phyloP scores from a whole-genome alignment of 192 early-diverging fungal genomes.

The Kickxella alabastrina region DNA sequence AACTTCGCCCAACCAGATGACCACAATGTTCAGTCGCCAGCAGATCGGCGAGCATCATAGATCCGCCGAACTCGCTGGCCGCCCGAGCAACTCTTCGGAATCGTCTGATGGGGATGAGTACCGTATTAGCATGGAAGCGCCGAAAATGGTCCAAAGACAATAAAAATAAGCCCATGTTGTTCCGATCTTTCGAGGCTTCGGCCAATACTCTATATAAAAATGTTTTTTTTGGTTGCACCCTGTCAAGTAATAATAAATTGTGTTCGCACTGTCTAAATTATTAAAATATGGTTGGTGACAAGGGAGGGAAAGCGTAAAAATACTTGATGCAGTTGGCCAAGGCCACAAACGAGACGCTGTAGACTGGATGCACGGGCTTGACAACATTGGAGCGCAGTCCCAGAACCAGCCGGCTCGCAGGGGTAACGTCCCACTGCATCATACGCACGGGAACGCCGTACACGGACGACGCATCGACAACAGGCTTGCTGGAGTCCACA shows the following conservation, averaged over 20 bases:
- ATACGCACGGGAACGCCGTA: slow-evolving; percentile 40
- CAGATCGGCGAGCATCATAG: neutral
- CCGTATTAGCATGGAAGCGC: too few species aligned
- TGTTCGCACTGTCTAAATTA: too few species aligned
- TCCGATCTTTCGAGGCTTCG: too few species aligned
- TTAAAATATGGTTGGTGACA: too few species aligned
- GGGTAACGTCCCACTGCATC: slow-evolving; percentile 42
- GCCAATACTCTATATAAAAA: neutral
- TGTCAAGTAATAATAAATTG: too few species aligned
- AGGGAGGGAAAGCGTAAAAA: slow-evolving; percentile 33
- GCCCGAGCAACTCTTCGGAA: slow-evolving; percentile 3
- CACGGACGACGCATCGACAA: slow-evolving; percentile 20
- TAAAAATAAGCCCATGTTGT: too few species aligned
- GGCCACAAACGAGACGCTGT: slow-evolving; percentile 28
- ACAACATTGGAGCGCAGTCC: slow-evolving; percentile 21
- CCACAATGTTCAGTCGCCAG: neutral
- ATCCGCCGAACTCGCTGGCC: too few species aligned
- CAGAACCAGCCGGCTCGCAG: slow-evolving; percentile 11
- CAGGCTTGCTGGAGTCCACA: slow-evolving; percentile 18
- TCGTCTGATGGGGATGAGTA: too few species aligned
- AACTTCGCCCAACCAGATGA: neutral
- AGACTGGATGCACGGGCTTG: slow-evolving; percentile 43
- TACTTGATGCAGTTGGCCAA: slow-evolving; percentile 38
- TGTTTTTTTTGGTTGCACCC: too few species aligned
- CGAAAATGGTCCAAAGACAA: too few species aligned